Conservation (phyloP, 2,329 filamentous ascomycete species). For the Curvularia sp. region DNA sequence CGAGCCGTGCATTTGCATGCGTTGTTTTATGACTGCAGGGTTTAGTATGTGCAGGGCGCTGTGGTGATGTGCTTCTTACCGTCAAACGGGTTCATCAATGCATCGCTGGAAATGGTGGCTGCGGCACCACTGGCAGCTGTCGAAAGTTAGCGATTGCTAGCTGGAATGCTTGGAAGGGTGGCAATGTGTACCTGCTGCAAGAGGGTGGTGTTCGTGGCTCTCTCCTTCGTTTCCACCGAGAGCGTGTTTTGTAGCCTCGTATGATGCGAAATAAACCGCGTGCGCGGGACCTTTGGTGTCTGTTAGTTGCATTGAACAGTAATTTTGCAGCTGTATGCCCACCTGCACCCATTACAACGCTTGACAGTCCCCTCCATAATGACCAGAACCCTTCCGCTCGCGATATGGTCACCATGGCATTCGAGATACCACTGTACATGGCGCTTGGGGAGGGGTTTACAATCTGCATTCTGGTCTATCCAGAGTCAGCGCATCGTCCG, state of each 20-base stretch:
- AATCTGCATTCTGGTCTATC: slow-evolving; percentile 96
- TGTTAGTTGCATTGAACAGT: slow-evolving; percentile 33
- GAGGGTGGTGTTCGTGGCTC: slow-evolving; percentile 86
- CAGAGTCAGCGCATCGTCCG: slow-evolving; percentile 29
- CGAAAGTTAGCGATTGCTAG: slow-evolving; percentile 45
- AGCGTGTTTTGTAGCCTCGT: slow-evolving; percentile 94
- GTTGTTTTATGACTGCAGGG: slow-evolving; percentile 89
- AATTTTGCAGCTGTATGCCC: slow-evolving; percentile 25
- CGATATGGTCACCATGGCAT: slow-evolving; percentile 91
- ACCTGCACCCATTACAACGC: slow-evolving; percentile 95
- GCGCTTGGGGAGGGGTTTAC: slow-evolving; percentile 81
- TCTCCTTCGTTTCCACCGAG: slow-evolving; percentile 91
- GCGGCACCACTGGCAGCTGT: slow-evolving; percentile 89
- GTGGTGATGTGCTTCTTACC: slow-evolving; percentile 62
- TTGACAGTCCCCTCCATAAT: slow-evolving; percentile 95
- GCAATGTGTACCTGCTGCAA: slow-evolving; percentile 77
- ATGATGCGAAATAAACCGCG: slow-evolving; percentile 97
- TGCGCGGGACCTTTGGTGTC: slow-evolving; percentile 81
- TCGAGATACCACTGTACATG: slow-evolving; percentile 87
- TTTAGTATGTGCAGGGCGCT: slow-evolving; percentile 26
- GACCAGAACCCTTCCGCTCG: slow-evolving; percentile 87
- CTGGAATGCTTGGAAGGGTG: background rate
- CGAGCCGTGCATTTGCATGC: slow-evolving; percentile 98
- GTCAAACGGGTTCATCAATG: slow-evolving; percentile 99
- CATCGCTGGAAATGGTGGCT: slow-evolving; percentile 96